Percentiles rank a stretch among this genome's conserved stretches.
phyloP scores from a whole-genome alignment of 768 basidiomycete genomes.

The Mycena pura region DNA sequence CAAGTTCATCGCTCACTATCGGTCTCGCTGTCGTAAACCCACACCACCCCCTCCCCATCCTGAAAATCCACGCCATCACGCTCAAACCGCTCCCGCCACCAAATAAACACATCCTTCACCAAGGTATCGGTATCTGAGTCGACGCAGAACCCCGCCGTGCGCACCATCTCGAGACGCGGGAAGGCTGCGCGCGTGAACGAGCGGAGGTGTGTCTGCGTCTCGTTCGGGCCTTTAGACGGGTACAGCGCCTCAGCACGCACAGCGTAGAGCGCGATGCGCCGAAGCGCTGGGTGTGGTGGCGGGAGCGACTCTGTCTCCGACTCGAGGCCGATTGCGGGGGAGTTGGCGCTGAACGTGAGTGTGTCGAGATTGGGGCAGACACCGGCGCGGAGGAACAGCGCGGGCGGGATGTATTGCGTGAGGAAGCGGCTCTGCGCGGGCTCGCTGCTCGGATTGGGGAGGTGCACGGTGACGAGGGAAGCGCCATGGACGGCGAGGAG shows the following conservation, averaged over 20 bases:
- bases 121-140: constrained; percentile 50
- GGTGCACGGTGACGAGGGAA: constrained; percentile 46
- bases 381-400: constrained; percentile 49
- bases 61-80: constrained; percentile 55
- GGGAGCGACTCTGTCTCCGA: constrained; percentile 18
- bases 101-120: constrained; percentile 57
- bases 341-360: constrained; percentile 48
- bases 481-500: constrained; percentile 52
- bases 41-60: constrained; percentile 62
- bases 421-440: constrained; percentile 33
- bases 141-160: constrained; percentile 55
- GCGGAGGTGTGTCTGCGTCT: constrained; percentile 42
- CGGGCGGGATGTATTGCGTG: constrained; percentile 44
- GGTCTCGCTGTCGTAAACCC: constrained; percentile 42
- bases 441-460: constrained; percentile 44
- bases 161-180: constrained; percentile 53
- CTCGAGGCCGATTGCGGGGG: constrained; percentile 37
- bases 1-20: background rate
- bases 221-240: constrained; percentile 41
- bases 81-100: constrained; percentile 62
- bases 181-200: constrained; percentile 50
- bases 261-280: constrained; percentile 54
- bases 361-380: constrained; percentile 54
- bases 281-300: constrained; percentile 47
- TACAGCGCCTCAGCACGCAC: constrained; percentile 50